Percentiles rank a stretch among this genome's conserved stretches.
phyloP scores from a whole-genome alignment of 306 rosid genomes.

The Gastrolobium villosum region DNA sequence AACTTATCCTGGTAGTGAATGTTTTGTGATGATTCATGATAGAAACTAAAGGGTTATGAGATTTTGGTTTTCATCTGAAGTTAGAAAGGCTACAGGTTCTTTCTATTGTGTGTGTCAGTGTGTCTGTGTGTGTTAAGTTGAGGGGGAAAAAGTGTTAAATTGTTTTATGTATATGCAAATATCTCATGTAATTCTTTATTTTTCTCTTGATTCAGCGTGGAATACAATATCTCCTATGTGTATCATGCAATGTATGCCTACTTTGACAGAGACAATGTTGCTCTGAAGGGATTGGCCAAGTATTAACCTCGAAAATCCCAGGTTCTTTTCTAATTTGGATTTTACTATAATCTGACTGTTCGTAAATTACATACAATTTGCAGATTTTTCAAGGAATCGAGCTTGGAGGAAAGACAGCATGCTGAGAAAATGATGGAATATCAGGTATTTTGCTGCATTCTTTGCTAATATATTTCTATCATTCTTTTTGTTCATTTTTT shows the following conservation, averaged over 20 bases:
- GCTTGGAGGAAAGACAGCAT: slow-evolving; percentile 52
- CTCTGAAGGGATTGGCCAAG: slow-evolving; percentile 61
- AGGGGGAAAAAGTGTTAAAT: neutral
- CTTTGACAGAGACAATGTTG: slow-evolving; percentile 62
- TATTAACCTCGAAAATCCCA: slow-evolving; percentile 19
- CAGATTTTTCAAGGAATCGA: slow-evolving; percentile 59
- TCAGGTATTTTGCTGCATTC: slow-evolving; percentile 43
- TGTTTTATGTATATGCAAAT: neutral
- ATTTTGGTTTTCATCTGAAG: neutral
- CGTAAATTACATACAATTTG: neutral
- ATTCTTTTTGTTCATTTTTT: neutral
- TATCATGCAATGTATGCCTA: slow-evolving; percentile 57
- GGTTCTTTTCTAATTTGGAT: neutral
- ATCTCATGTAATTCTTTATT: neutral
- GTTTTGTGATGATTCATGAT: neutral
- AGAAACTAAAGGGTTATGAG: neutral
- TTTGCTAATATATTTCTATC: slow-evolving; percentile 8
- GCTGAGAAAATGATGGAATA: slow-evolving; percentile 59
- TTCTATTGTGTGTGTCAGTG: neutral
- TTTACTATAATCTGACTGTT: neutral
- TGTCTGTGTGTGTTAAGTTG: neutral
- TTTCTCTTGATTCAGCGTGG: slow-evolving; percentile 48
- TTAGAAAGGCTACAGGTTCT: neutral
- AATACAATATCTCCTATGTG: slow-evolving; percentile 56
- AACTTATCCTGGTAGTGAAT: neutral